phyloP scores from a whole-genome alignment of 106 monocot genomes.

The Ottelia alismoides region DNA sequence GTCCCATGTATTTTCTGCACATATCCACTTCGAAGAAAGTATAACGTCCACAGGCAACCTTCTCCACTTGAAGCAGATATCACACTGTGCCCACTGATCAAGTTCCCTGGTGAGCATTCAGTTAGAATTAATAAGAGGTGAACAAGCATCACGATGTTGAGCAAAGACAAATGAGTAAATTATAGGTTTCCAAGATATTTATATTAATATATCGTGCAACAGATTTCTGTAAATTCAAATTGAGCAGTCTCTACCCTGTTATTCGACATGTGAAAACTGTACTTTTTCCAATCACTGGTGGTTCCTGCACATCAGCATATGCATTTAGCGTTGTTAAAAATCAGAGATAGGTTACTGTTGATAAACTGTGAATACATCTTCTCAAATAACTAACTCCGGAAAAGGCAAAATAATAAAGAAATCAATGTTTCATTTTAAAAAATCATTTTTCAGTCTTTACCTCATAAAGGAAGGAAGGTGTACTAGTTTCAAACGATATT shows the following conservation, averaged over 20 bases:
- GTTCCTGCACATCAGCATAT: slow-evolving; percentile 49
- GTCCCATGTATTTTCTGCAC: slow-evolving; percentile 71
- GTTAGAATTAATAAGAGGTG: neutral
- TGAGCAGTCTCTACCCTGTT: slow-evolving; percentile 87
- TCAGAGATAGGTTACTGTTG: no score
- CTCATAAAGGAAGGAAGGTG: no score
- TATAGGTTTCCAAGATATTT: no score
- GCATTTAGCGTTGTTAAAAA: no score
- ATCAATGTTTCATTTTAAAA: no score
- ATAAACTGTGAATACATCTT: no score
- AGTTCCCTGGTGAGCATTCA: slow-evolving; percentile 33
- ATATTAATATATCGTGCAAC: no score
- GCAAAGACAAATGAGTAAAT: neutral
- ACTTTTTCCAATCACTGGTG: slow-evolving; percentile 87
- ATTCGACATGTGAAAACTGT: slow-evolving; percentile 63
- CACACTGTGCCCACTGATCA: slow-evolving; percentile 98
- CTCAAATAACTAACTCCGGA: no score
- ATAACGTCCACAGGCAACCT: slow-evolving; percentile 63
- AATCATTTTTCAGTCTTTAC: no score
- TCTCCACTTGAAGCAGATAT: slow-evolving; percentile 85
- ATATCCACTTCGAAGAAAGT: slow-evolving; percentile 76
- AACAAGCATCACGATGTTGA: neutral
- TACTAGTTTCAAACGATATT: no score
- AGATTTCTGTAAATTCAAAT: no score
- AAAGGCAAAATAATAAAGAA: no score